Conservation (phyloP, 331 rosid species). For the Malus hybrid region DNA sequence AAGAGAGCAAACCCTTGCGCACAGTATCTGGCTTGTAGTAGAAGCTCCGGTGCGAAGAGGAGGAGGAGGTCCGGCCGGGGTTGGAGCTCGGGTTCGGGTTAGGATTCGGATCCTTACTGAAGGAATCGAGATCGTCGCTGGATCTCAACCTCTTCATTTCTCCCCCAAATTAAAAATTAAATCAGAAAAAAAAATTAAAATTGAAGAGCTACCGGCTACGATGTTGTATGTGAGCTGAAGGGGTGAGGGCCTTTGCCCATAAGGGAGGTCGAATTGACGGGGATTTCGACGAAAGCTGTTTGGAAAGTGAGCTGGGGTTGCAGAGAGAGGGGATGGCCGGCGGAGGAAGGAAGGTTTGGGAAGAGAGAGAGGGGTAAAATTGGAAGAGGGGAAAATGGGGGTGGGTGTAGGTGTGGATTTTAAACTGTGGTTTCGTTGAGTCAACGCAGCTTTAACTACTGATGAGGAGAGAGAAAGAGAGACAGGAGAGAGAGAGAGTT, state of each 20-base stretch:
- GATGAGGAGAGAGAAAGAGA: conserved; percentile 1
- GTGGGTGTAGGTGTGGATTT: background rate
- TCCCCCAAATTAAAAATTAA: background rate
- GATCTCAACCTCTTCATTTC: conserved; percentile 88
- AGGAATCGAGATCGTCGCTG: conserved; percentile 78
- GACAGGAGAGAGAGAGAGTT: conserved; percentile 35
- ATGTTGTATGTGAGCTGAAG: background rate
- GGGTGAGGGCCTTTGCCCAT: conserved; percentile 22
- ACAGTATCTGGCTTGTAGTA: conserved; percentile 51
- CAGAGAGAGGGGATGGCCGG: background rate
- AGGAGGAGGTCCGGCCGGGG: conserved; percentile 30
- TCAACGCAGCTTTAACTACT: conserved; percentile 62
- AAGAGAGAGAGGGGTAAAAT: conserved; percentile 3
- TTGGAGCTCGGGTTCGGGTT: conserved; percentile 20
- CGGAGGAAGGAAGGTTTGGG: background rate
- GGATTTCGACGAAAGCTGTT: background rate
- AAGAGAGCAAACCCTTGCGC: conserved; percentile 56
- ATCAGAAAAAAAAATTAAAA: background rate
- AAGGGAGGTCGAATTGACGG: background rate
- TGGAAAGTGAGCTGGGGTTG: background rate
- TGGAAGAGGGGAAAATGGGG: background rate
- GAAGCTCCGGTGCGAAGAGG: conserved; percentile 58
- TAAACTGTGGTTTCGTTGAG: conserved; percentile 15
- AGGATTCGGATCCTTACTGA: conserved; percentile 44
- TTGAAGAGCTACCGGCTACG: background rate